These are phyloP conservation scores for Globisporangium uncinulatum DNA, from an alignment of 352 stramenopile genomes.

Conservation along the genomic window DNA sequence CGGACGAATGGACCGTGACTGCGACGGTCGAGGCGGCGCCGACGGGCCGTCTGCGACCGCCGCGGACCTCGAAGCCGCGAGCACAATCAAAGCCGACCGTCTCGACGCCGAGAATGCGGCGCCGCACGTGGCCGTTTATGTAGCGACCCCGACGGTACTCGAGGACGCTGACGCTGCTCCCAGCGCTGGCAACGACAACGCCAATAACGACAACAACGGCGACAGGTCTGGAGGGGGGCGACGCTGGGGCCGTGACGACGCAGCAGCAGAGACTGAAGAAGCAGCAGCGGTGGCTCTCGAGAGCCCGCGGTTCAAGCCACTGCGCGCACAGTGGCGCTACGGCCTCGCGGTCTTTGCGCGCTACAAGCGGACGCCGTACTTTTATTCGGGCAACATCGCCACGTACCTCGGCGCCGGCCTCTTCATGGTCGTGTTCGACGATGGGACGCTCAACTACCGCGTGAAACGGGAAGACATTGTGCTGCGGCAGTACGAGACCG, in stretches of 20 bases:
- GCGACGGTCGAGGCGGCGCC: too few relatives aligned
- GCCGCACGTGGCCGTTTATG: background rate
- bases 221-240: background rate
- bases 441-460: constrained; percentile 67
- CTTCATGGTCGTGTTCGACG: constrained; percentile 81
- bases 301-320: constrained; percentile 36
- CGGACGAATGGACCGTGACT: too few relatives aligned
- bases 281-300: background rate
- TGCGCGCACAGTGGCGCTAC: constrained; percentile 57
- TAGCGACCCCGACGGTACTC: background rate
- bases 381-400: constrained; percentile 73
- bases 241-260: background rate
- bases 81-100: too few relatives aligned
- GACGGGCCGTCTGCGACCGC: too few relatives aligned
- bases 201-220: background rate
- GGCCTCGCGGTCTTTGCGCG: constrained; percentile 56
- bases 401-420: constrained; percentile 58
- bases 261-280: background rate
- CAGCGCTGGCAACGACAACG: background rate
- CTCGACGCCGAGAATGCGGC: background rate
- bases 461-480: constrained; percentile 65
- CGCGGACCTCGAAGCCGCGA: too few relatives aligned
- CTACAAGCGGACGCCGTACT: constrained; percentile 70
- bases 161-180: background rate
- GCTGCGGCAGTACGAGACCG: constrained; percentile 13